These are phyloP conservation scores for Apiotrichum porosum DNA, from an alignment of 1,284 basidiomycete genomes.

Conservation along the genomic window DNA sequence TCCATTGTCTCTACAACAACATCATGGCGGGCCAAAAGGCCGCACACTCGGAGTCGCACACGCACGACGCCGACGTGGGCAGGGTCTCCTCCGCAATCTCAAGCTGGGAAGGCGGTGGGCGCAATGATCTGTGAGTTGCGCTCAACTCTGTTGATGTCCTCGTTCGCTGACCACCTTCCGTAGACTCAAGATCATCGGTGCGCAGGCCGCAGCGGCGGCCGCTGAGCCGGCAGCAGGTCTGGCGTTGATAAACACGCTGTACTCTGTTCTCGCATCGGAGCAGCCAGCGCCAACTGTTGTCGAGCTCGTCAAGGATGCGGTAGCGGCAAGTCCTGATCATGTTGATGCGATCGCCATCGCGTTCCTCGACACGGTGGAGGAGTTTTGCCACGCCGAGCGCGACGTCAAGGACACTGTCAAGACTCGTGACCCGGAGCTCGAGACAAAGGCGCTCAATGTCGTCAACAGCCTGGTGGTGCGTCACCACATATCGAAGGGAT, in stretches of 20 bases:
- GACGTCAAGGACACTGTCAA: conserved; percentile 6
- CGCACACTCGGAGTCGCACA: not conserved
- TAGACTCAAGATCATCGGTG: not conserved
- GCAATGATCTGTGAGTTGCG: not conserved
- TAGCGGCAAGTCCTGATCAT: not conserved
- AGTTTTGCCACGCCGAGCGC: conserved; percentile 2
- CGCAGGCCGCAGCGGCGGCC: not conserved
- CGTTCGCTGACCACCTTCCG: not conserved
- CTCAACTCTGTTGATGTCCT: not conserved
- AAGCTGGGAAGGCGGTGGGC: not conserved
- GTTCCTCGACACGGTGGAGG: conserved; percentile 14
- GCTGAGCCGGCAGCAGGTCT: not conserved
- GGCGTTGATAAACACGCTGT: not conserved
- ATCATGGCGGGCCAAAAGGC: conserved; percentile 1
- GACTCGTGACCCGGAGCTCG: not conserved
- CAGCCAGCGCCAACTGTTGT: not conserved
- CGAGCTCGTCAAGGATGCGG: not conserved
- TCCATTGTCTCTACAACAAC: not conserved
- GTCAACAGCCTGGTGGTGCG: conserved; percentile 10
- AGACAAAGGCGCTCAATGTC: conserved; percentile 2
- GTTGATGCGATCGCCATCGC: not conserved
- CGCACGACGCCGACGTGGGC: not conserved
- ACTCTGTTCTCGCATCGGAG: not conserved
- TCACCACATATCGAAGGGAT: not conserved
- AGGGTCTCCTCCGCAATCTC: not conserved